Conservation (phyloP, 306 rosid genomes). For the Luffa aegyptiaca region DNA sequence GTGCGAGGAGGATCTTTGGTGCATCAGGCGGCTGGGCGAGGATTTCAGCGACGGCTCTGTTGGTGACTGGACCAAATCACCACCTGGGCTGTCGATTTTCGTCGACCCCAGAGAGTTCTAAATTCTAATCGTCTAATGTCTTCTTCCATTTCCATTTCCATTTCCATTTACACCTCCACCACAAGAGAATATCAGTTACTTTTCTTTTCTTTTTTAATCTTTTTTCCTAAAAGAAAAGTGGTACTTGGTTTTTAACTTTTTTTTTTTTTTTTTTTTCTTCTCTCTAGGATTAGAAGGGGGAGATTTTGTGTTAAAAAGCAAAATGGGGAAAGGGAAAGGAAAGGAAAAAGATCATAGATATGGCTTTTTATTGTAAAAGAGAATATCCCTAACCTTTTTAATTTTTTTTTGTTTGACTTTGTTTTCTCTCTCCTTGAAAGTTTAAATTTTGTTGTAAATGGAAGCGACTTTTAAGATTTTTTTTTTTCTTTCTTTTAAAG, state of each 20-base stretch:
- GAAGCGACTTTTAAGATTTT: neutral
- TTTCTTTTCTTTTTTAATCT: neutral
- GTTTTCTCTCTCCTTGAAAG: neutral
- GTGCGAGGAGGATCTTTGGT: conserved; percentile 73
- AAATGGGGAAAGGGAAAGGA: neutral
- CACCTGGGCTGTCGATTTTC: conserved; percentile 64
- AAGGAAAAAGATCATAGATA: neutral
- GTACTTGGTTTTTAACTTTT: neutral
- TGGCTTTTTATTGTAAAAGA: conserved; percentile 2
- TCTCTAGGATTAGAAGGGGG: neutral
- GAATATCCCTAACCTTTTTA: conserved; percentile 2
- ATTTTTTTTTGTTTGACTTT: neutral
- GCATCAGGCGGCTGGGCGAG: conserved; percentile 67
- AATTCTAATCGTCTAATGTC: neutral
- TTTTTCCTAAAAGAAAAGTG: neutral
- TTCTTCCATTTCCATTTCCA: neutral
- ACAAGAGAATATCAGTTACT: neutral
- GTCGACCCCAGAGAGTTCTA: conserved; percentile 91
- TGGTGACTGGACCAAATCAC: conserved; percentile 95
- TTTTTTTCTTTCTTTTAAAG: neutral
- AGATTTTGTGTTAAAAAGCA: neutral
- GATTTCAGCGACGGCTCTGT: conserved; percentile 79
- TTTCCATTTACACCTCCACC: neutral
- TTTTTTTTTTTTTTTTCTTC: neutral
- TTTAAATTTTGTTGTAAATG: neutral